Base-by-base conservation (phyloP, 352 stramenopile species). In the Pythium brachiatum region DNA sequence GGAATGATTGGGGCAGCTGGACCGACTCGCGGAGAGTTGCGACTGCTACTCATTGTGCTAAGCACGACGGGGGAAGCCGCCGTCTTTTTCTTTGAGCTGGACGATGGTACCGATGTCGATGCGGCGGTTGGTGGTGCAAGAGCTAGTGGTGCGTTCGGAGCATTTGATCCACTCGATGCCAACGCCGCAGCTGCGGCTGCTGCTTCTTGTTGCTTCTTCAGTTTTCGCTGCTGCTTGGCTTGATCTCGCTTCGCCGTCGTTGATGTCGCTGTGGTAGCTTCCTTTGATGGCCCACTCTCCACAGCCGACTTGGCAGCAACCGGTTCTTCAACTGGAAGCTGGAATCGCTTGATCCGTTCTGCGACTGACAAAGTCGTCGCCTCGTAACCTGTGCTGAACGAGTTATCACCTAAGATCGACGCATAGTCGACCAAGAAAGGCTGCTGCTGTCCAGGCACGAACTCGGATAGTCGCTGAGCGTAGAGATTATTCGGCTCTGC, bases 361-460 rank as follows among this genome's bases (percentile, higher is more conserved):
- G 78, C 72, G 15, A 92, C 75, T 0, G 83, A 83, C 1, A 89
- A 52, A 1, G 78, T 88, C 3, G 81, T 89, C 1, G 86, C 69
- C 63, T 91, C 70, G 57, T 89, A 95, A 0, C 83, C 87, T 1
- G 82, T 92, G 58, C 81, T 94, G 66, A 81, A 94, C 26, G 77
- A 78, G 48, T 94, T 95, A 53, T 95, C 87, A 51, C 66, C 79
- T 7, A 95, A 60, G 18, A 90, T 73, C 36, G 76, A 74, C 6
- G 79, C 61, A 52, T 91, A 92, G 60, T 94, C 78, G 12, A 95
- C 55, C 44, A 95, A 55, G 54, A 95, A 94, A 31, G 85, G 85
- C n/a, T 83, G 79, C 52, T 94, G 85, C 53, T 90, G 80, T 26
- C 78, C 81, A 21, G 81, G 73, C 29, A 86, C 62, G 29, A 92